Conservation (phyloP, 2,329 filamentous ascomycete genomes). For the Aspergillus flavus region DNA sequence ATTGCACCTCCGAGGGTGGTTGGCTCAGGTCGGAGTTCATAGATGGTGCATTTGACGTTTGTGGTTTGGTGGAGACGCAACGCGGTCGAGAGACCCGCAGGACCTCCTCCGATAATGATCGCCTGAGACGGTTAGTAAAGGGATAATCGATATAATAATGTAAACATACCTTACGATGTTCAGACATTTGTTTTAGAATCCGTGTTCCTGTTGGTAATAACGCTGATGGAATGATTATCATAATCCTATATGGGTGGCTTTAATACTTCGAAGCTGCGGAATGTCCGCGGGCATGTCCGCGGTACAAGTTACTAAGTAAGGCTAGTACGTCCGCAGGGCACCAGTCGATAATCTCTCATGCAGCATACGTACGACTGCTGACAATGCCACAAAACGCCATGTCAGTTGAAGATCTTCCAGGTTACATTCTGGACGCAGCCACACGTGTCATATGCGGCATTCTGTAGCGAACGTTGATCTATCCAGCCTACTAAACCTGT, state of each 20-base stretch:
- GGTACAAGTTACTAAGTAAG: not conserved
- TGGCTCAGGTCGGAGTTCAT: constrained; percentile 33
- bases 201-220: not conserved
- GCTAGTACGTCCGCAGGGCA: not conserved
- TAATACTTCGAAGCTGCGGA: not conserved
- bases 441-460: not conserved
- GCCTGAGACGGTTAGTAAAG: constrained; percentile 6
- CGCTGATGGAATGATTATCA: not conserved
- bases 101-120: constrained; percentile 27
- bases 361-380: not conserved
- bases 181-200: not conserved
- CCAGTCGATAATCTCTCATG: not conserved
- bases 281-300: not conserved
- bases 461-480: not conserved
- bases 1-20: constrained; percentile 36
- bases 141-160: not conserved
- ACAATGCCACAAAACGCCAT: not conserved
- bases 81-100: constrained; percentile 24
- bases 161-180: not conserved
- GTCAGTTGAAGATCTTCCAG: not conserved
- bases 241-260: not conserved
- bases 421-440: not conserved
- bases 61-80: constrained; percentile 21
- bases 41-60: constrained; percentile 23
- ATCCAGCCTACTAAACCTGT: not conserved